Evolutionary conservation across 2,329 filamentous ascomycete genomes (phyloP).

Genomic region (Ilyonectria destructans): DNA sequence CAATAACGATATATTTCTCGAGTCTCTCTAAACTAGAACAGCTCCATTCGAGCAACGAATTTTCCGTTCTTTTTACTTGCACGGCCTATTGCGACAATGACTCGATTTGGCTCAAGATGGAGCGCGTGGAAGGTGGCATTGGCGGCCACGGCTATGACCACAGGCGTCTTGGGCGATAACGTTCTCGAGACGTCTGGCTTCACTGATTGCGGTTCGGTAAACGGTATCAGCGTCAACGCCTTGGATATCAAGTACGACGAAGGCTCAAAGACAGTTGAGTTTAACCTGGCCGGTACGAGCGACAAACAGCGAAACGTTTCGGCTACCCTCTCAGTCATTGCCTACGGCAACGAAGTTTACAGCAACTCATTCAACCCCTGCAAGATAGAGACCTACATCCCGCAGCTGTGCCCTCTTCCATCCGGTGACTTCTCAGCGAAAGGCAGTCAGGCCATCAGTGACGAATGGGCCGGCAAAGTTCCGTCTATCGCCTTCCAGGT

Average conservation of each 20-base stretch:
- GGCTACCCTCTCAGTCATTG: conserved; percentile 82
- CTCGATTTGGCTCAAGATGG: conserved; percentile 51
- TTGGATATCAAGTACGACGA: conserved; percentile 87
- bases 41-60: conserved; percentile 43
- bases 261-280: conserved; percentile 79
- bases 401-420: conserved; percentile 89
- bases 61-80: conserved; percentile 40
- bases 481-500: conserved; percentile 91
- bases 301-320: conserved; percentile 83
- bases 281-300: conserved; percentile 88
- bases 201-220: conserved; percentile 74
- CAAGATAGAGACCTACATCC: conserved; percentile 75
- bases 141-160: conserved; percentile 56
- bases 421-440: conserved; percentile 80
- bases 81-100: conserved; percentile 51
- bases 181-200: conserved; percentile 88
- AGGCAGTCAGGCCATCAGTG: conserved; percentile 81
- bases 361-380: conserved; percentile 89
- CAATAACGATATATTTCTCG: conserved; percentile 41
- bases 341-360: conserved; percentile 89
- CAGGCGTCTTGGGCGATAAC: conserved; percentile 74
- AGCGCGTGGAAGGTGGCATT: conserved; percentile 53
- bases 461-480: conserved; percentile 80
- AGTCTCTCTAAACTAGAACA: conserved; percentile 40
- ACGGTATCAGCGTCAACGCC: conserved; percentile 78